Evolutionary conservation across 1,139 yeast species (phyloP).

Genomic region (Candida sanyaensis): DNA sequence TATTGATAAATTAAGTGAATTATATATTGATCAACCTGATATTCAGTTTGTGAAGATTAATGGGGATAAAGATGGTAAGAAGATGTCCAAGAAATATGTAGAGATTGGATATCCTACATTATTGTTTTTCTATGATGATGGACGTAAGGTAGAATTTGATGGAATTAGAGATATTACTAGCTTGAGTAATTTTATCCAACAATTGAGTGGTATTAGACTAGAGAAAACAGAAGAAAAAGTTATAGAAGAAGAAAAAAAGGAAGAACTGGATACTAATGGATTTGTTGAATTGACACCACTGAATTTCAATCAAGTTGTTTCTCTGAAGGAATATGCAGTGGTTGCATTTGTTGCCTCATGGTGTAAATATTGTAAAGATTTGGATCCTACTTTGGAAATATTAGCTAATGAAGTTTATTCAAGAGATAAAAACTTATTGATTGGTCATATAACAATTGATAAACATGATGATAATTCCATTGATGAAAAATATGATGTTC

Average conservation of each 20-base stretch:
- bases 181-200: slow-evolving; percentile 49
- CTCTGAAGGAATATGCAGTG: slow-evolving; percentile 25
- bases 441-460: slow-evolving; percentile 31
- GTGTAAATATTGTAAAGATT: slow-evolving; percentile 26
- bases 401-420: slow-evolving; percentile 35
- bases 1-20: slow-evolving; percentile 58
- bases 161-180: slow-evolving; percentile 50
- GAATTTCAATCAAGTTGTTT: slow-evolving; percentile 34
- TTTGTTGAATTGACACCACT: slow-evolving; percentile 34
- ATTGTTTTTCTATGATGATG: slow-evolving; percentile 53
- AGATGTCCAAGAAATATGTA: slow-evolving; percentile 54
- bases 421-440: slow-evolving; percentile 23
- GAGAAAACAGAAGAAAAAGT: slow-evolving; percentile 15
- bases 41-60: slow-evolving; percentile 62
- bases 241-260: slow-evolving; percentile 8
- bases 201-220: slow-evolving; percentile 30
- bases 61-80: slow-evolving; percentile 63
- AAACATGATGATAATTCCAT: slow-evolving; percentile 30
- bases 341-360: slow-evolving; percentile 44
- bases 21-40: slow-evolving; percentile 46
- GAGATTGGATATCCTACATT: slow-evolving; percentile 69
- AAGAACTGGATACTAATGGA: slow-evolving; percentile 14
- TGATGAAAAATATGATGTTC: slow-evolving; percentile 45
- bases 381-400: slow-evolving; percentile 29
- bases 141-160: slow-evolving; percentile 46